phyloP scores from a whole-genome alignment of 371 early-diverging fungal genomes.

The Mortierella polycephala region DNA sequence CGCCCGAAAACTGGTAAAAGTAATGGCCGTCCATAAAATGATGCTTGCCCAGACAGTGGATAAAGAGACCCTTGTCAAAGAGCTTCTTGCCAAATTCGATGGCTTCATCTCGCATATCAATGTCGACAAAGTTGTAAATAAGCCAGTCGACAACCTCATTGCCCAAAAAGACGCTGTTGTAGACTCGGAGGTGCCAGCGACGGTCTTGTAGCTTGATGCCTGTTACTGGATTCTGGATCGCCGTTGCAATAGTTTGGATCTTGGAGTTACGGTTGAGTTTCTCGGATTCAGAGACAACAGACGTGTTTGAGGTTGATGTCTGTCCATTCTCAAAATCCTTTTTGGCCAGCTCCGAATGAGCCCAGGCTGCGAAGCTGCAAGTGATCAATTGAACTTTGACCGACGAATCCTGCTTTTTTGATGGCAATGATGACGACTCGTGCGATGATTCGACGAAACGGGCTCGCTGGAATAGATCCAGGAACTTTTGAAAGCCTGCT shows the following conservation, averaged over 20 bases:
- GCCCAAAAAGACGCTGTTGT: constrained; percentile 84
- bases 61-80: constrained; percentile 79
- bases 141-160: constrained; percentile 94
- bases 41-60: constrained; percentile 80
- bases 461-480: constrained; percentile 79
- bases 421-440: constrained; percentile 7
- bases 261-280: constrained; percentile 59
- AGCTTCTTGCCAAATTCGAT: constrained; percentile 84
- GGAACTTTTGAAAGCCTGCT: constrained; percentile 85
- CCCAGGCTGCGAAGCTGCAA: constrained; percentile 52
- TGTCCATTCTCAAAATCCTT: constrained; percentile 26
- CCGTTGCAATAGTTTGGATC: constrained; percentile 71
- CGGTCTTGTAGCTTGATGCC: constrained; percentile 84
- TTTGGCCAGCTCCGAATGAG: constrained; percentile 27
- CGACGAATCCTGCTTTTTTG: constrained; percentile 35
- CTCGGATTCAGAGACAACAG: constrained; percentile 20
- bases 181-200: constrained; percentile 90
- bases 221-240: constrained; percentile 77
- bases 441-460: constrained; percentile 54
- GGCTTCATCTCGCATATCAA: constrained; percentile 86
- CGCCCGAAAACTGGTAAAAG: constrained; percentile 84
- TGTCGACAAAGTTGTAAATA: constrained; percentile 79
- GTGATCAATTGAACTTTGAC: constrained; percentile 51
- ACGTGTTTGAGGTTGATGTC: constrained; percentile 4
- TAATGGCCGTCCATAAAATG: constrained; percentile 92